Conservation (phyloP, 495 filamentous ascomycete genomes). For the Physcia stellaris region DNA sequence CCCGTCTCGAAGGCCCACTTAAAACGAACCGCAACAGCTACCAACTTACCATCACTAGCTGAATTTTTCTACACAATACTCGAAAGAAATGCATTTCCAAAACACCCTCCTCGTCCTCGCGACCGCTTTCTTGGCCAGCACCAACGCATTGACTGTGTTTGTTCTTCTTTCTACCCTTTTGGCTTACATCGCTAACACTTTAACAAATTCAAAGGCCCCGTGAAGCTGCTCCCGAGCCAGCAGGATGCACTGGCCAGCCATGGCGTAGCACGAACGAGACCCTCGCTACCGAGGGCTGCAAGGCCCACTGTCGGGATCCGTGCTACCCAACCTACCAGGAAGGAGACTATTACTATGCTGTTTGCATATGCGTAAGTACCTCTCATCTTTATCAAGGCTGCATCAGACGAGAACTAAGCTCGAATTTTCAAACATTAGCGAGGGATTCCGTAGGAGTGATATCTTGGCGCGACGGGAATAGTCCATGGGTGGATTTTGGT, state of each 20-base stretch:
- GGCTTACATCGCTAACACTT: background rate
- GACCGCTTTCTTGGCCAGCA: background rate
- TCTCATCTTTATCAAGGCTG: too few species aligned
- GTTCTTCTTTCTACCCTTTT: background rate
- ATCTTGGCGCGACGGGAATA: too few species aligned
- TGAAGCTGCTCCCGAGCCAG: background rate
- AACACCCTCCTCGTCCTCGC: slow-evolving; percentile 1
- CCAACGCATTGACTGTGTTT: background rate
- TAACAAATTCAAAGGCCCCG: background rate
- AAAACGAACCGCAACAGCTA: too few species aligned
- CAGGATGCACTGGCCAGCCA: slow-evolving; percentile 4
- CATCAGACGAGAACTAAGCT: too few species aligned
- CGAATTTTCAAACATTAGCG: too few species aligned
- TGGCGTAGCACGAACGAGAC: background rate
- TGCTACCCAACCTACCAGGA: background rate
- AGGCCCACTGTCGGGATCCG: background rate
- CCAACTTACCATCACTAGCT: too few species aligned
- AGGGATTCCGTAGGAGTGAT: too few species aligned
- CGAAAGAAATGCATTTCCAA: slow-evolving; percentile 1
- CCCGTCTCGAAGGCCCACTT: too few species aligned
- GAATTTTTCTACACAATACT: too few species aligned
- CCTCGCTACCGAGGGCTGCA: background rate
- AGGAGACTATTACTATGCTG: background rate
- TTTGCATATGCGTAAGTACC: slow-evolving; percentile 1
- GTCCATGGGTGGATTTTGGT: too few species aligned